Evolutionary conservation across 331 rosid species (phyloP), one percentile per base, ranked within the genome.

Genomic region (Quercus phellos): DNA sequence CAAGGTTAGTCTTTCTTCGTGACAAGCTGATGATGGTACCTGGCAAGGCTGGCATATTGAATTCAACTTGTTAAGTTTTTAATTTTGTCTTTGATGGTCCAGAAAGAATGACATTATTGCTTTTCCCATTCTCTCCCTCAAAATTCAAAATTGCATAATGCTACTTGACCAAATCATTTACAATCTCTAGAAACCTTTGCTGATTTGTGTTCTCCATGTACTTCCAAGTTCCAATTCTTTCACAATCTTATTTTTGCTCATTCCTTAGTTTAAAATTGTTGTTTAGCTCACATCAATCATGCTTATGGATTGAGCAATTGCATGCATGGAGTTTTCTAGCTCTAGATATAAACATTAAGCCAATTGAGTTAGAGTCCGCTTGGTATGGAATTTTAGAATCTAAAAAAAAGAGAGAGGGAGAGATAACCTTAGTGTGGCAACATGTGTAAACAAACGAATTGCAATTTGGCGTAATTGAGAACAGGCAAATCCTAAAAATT

Each of bases 1-100:
- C 86, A 93, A 95, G 97, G 99, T 92, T 51, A 69, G 97, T 84
- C 77, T 17, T 42, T 72, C 9, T 73, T 3, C 2, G 2, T 12
- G 4, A n/a, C 16, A 46, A 46, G 60, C 55, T 42, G 43, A 53
- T 16, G 24, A 17, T 21, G 24, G 51, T 60, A 51, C 11, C 67
- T 17, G 50, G 26, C 26, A 24, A 24, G 26, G 26, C 26, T 24
- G 26, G 21, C 51, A 3, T n/a, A 14, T 16, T 61, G 19, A 61
- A 22, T 58, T 61, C 38, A 26, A 38, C 46, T 61, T 27, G 11
- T 61, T 22, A 9, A 58, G 64, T 58, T 58, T 55, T 26, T 24
- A 14, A 29, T 14, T 5, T 29, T 24, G 26, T 63, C 19, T 63
- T 27, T 9, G 19, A 63, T 63, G 19, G 21, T 29, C 69, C 9